Evolutionary conservation across 2,329 filamentous ascomycete genomes (phyloP), one percentile per base, ranked within the genome.

Genomic region (Keithomyces neogunnii): DNA sequence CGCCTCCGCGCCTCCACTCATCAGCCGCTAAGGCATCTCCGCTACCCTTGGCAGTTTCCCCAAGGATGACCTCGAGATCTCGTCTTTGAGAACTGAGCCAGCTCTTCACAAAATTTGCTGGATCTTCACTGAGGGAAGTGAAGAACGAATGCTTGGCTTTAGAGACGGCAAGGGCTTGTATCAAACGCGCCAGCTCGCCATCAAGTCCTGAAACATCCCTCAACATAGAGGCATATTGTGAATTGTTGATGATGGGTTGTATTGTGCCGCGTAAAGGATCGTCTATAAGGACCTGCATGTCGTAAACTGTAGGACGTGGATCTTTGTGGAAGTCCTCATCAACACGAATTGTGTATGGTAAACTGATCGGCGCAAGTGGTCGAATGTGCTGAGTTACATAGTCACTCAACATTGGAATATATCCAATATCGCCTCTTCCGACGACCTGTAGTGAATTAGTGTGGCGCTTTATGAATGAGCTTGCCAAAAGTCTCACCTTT

Each of bases 131-230:
- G 56, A 97, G 75, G 4, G 83, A 82, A 5, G 81, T 83, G 68
- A 93, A 86, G 73, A 99, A 99, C 13, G 85, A 81, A 66, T 96
- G 89, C 66, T 95, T 95, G 29, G 89, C 88, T 65, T 95, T 95
- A 30, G 88, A 89, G 58, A 90, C 84, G 31, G 84, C 79, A 44
- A 96, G 80, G 1, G 88, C 89, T 66, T 95, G 89, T 51, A 96
- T 76, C 26, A 96, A 76, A 11, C 88, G 76, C 0, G 90, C 88
- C 3, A 97, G 77, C 59, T 96, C 87, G 53, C 96, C 90, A 63
- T 99, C 93, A 26, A 95, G 76, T 5, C 72, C 69, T 31, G 82
- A 77, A 50, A 96, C 88, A 55, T 90, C 84, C 58, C 86, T 86
- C 32, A 97, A 79, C 62, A 84, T 85, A 39, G 77, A 71, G 13